Base-by-base conservation (phyloP, 441 rosid genomes). In the Pelargonium fulgidum region DNA sequence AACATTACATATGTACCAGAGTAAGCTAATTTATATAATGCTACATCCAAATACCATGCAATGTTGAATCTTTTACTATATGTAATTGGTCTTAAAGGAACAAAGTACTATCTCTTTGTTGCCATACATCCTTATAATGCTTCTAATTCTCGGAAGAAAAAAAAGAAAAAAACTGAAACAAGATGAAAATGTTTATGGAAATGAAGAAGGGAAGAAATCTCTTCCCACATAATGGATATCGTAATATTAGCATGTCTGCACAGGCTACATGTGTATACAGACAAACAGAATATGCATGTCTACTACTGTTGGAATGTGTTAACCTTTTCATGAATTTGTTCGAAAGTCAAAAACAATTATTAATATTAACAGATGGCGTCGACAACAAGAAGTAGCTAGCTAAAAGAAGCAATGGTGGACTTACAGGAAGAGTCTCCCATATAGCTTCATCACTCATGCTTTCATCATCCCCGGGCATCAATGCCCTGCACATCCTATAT, bases 401-500 rank as follows among this genome's bases (percentile, higher is more conserved):
- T 29, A 29, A 24, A 24, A 24, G 26, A 24, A 24, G 26, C 26
- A 24, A 24, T 24, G 26, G 26, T 19, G 1, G 59, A 79, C 84
- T 85, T 78, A 87, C 92, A 11, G 89, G 92, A 76, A 87, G 89
- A 41, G 87, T 87, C 76, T 83, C 86, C 92, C 92, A 87, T 73
- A 87, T 87, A 62, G 87, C 89, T 79, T 87, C 89, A 70, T 87
- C 89, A 67, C 82, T 85, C 80, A 87, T 82, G 82, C 83, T 93
- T 82, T 90, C 98, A 64, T 93, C 98, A 77, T 93, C 98, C 72
- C 96, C 96, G n/a, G 91, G 93, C 96, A 93, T 86, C 67, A 90
- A 89, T 72, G 93, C 87, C 84, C 91, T 83, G 70, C 96, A 93
- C 92, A 87, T 90, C 86, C 98, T 92, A 78, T 69, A 77, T 67